phyloP scores from a whole-genome alignment of 768 basidiomycete species.

The Lentinula guzmanii region DNA sequence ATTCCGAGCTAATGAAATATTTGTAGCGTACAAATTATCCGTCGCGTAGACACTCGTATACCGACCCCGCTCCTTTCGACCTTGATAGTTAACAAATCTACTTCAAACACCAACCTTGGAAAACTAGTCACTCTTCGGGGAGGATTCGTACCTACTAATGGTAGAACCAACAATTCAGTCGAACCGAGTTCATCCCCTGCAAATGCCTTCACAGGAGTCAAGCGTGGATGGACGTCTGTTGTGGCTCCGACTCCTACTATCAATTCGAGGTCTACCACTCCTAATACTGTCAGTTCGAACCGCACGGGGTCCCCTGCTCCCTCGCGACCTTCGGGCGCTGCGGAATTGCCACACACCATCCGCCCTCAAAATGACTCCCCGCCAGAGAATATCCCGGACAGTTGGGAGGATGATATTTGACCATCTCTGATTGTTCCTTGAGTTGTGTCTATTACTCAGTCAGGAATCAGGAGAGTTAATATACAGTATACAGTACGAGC shows the following conservation, averaged over 20 bases:
- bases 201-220: not conserved
- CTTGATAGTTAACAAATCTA: slow-evolving; percentile 22
- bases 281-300: not conserved
- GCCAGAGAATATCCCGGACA: slow-evolving; percentile 32
- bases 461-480: too few species aligned
- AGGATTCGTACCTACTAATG: slow-evolving; percentile 9
- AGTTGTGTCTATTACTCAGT: too few species aligned
- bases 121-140: slow-evolving; percentile 56
- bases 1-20: not conserved
- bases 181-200: slow-evolving; percentile 5
- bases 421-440: not conserved
- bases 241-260: not conserved
- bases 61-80: slow-evolving; percentile 67
- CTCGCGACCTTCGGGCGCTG: slow-evolving; percentile 13
- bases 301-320: slow-evolving; percentile 3
- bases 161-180: slow-evolving; percentile 6
- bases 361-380: slow-evolving; percentile 1
- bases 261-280: not conserved
- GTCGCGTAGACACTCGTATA: slow-evolving; percentile 76
- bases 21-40: slow-evolving; percentile 69
- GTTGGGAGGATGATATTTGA: slow-evolving; percentile 51
- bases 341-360: not conserved
- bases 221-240: not conserved
- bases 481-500: too few species aligned
- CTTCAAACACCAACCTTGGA: slow-evolving; percentile 38